Base-by-base conservation (phyloP, 257 asterid species). In the Galeopsis tetrahit region DNA sequence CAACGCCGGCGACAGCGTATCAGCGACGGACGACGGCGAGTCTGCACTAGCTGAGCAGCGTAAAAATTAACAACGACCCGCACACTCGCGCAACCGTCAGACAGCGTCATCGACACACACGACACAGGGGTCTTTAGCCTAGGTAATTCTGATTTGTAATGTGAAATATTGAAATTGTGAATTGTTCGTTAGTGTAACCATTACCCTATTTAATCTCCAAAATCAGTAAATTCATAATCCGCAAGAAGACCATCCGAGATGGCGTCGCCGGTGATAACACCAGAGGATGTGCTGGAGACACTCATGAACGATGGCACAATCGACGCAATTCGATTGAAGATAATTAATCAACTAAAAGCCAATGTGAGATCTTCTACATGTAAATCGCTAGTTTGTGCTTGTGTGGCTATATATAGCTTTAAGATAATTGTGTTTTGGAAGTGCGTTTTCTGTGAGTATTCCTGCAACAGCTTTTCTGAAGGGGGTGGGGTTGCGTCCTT, bases 221-320 rank as follows among this genome's bases (percentile, higher is more conserved):
- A 15, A 31, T 66, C 39, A 68, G 52, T 21, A 5, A 34, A 34
- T 34, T 32, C 60, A 36, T 57, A 70, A 66, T 63, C 70, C 46
- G 59, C 80, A 60, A 56, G 21, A 61, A 56, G 68, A 38, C 49
- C 10, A 35, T 13, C 10, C 57, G 79, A 65, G 71, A 85, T 85
- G 90, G 86, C 80, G 51, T 76, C 94, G 38, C 77, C 86, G 32
- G 88, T 90, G 77, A 84, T 93, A 51, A 78, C 88, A 49, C 97
- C 97, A 31, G 97, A 90, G 74, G 98, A 93, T 68, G 97, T 93
- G 36, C 75, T 93, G 82, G 96, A 85, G 76, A 82, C 97, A 58
- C 88, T 94, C 67, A 94, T 94, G 99, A 89, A 94, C 78, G 99
- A 94, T 67, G 97, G 97, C 28, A 88, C 97, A 7, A 84, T 94